A percentile compares a stretch with the other conserved stretches of the same genome.
These are phyloP conservation scores for Sarcodon sp. DNA, from an alignment of 768 basidiomycete species.

Conservation along the genomic window DNA sequence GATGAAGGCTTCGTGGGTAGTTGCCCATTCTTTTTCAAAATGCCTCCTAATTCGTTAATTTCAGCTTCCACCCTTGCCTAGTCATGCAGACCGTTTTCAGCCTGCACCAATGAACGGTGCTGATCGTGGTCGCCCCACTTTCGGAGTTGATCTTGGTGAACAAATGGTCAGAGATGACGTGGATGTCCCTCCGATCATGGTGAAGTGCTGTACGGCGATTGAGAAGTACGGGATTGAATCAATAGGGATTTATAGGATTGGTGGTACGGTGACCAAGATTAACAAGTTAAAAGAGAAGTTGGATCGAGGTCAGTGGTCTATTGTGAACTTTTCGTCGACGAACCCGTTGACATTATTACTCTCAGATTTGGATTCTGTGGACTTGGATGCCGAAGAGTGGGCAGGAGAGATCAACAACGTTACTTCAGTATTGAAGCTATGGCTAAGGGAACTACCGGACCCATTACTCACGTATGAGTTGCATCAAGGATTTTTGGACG, in stretches of 20 bases:
- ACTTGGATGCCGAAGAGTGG: constrained; percentile 86
- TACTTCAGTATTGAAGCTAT: constrained; percentile 87
- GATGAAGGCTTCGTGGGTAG: constrained; percentile 93
- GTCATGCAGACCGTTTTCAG: constrained; percentile 13
- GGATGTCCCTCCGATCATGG: constrained; percentile 79
- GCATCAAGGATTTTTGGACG: constrained; percentile 91
- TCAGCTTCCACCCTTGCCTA: constrained; percentile 45
- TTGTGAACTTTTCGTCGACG: neutral
- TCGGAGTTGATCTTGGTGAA: constrained; percentile 85
- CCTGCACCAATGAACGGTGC: constrained; percentile 19
- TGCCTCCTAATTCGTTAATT: neutral
- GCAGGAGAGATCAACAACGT: constrained; percentile 92
- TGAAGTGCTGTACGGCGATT: constrained; percentile 84
- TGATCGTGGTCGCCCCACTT: constrained; percentile 71
- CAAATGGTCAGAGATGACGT: constrained; percentile 87
- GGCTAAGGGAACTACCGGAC: constrained; percentile 93
- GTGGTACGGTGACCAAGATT: constrained; percentile 83
- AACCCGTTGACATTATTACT: neutral
- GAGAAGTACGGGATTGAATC: constrained; percentile 77
- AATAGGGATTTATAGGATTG: constrained; percentile 90
- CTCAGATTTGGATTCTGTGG: constrained; percentile 73
- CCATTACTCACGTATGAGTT: constrained; percentile 75
- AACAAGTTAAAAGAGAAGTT: constrained; percentile 68
- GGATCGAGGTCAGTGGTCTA: constrained; percentile 56
- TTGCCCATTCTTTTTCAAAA: constrained; percentile 2